Conservation (phyloP, 495 filamentous ascomycete genomes). For the Talaromyces proteolyticus region DNA sequence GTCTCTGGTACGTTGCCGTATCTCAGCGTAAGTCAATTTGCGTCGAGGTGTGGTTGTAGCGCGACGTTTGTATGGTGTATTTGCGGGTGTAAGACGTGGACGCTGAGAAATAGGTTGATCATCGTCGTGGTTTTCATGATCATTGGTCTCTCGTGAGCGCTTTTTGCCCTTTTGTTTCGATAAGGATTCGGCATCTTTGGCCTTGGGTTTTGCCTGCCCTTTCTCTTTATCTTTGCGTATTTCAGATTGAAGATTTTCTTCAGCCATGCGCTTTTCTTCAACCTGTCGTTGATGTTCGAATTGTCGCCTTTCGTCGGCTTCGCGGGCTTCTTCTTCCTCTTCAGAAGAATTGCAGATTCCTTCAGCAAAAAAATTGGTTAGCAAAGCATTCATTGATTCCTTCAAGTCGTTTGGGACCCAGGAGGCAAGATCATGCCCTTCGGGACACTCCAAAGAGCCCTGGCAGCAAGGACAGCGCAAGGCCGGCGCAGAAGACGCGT, state of each 20-base stretch:
- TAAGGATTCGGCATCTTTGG: background rate
- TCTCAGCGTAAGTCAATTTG: background rate
- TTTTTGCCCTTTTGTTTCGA: slow-evolving; percentile 2
- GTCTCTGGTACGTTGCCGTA: background rate
- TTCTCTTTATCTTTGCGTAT: no score
- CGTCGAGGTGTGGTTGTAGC: background rate
- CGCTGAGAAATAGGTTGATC: background rate
- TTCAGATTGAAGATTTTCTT: no score
- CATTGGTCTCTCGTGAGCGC: background rate
- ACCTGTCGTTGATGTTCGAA: background rate
- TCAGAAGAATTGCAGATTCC: background rate
- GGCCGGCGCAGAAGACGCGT: background rate
- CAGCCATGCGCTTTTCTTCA: background rate
- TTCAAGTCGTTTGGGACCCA: background rate
- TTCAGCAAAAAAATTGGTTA: slow-evolving; percentile 1
- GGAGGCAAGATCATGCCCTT: background rate
- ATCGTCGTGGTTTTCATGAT: background rate
- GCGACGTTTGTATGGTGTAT: slow-evolving; percentile 1
- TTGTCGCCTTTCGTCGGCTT: no score
- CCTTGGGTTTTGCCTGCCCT: background rate
- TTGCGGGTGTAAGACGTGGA: background rate
- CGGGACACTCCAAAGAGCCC: background rate
- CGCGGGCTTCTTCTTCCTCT: background rate
- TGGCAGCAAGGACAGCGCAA: slow-evolving; percentile 6
- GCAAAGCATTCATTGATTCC: background rate